Evolutionary conservation across 768 basidiomycete species (phyloP).

Genomic region (Leccinum incarnatum): DNA sequence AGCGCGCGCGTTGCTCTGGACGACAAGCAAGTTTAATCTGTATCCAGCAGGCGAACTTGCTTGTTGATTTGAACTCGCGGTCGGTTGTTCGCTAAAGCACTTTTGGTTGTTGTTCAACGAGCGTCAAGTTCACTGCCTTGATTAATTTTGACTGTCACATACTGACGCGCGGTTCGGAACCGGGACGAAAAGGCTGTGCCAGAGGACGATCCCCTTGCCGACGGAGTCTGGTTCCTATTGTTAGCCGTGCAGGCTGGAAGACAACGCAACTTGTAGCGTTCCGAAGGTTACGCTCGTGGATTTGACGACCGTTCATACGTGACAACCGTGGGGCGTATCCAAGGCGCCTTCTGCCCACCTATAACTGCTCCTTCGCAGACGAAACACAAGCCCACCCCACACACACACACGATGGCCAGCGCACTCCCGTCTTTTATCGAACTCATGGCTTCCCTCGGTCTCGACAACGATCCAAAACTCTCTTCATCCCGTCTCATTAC

Average conservation of each 20-base stretch:
- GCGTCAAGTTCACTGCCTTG: not conserved
- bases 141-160: not conserved
- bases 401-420: constrained; percentile 38
- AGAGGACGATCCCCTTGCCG: constrained; percentile 56
- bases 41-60: not conserved
- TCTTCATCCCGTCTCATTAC: constrained; percentile 27
- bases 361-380: constrained; percentile 25
- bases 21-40: not conserved
- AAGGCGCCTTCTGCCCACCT: constrained; percentile 24
- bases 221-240: constrained; percentile 48
- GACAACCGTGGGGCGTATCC: constrained; percentile 40
- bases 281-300: constrained; percentile 21
- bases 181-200: constrained; percentile 21
- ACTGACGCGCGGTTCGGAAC: constrained; percentile 15
- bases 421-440: constrained; percentile 84
- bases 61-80: not conserved
- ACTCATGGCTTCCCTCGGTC: constrained; percentile 80
- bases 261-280: constrained; percentile 20
- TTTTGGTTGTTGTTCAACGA: not conserved
- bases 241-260: constrained; percentile 30
- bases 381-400: not conserved
- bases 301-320: constrained; percentile 33
- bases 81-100: not conserved
- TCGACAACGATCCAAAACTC: constrained; percentile 48
- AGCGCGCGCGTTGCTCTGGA: constrained; percentile 8